Evolutionary conservation across 2,329 filamentous ascomycete species (phyloP).

Genomic region (Penicillium fuscoglaucum): DNA sequence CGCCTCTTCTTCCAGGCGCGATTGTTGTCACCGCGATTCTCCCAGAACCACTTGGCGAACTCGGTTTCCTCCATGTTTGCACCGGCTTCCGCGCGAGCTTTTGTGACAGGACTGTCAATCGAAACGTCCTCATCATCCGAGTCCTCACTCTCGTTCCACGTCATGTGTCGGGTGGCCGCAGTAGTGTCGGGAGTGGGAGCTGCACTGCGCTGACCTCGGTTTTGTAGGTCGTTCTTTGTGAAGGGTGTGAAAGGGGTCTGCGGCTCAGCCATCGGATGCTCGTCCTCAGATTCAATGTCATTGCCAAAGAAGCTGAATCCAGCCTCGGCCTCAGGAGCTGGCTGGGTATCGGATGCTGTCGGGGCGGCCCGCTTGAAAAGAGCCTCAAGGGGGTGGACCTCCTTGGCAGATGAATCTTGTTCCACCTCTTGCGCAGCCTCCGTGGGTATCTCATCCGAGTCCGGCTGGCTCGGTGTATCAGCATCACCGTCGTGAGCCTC

Average conservation of each 20-base stretch:
- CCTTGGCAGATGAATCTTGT: conserved; percentile 45
- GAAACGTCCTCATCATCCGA: conserved; percentile 26
- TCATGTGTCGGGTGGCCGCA: conserved; percentile 55
- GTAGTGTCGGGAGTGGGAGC: conserved; percentile 95
- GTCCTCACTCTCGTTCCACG: conserved; percentile 30
- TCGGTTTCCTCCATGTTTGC: conserved; percentile 50
- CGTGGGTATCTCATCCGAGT: conserved; percentile 10
- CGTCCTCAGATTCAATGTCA: conserved; percentile 53
- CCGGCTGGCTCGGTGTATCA: background rate
- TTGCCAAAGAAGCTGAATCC: conserved; percentile 79
- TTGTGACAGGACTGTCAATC: conserved; percentile 29
- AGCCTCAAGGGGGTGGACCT: conserved; percentile 83
- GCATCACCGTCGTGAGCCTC: conserved; percentile 10
- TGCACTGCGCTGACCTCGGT: conserved; percentile 69
- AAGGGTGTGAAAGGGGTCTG: conserved; percentile 87
- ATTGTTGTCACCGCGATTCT: conserved; percentile 52
- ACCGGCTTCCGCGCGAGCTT: conserved; percentile 11
- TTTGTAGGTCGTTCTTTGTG: conserved; percentile 73
- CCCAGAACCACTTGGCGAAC: conserved; percentile 64
- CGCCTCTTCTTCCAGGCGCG: conserved; percentile 56
- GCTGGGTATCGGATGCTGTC: conserved; percentile 38
- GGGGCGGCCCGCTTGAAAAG: conserved; percentile 75
- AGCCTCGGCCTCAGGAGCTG: conserved; percentile 47
- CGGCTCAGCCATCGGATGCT: conserved; percentile 52
- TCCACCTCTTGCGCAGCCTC: conserved; percentile 15